phyloP scores from a whole-genome alignment of 2,329 filamentous ascomycete species.

The Endothia cerciana region DNA sequence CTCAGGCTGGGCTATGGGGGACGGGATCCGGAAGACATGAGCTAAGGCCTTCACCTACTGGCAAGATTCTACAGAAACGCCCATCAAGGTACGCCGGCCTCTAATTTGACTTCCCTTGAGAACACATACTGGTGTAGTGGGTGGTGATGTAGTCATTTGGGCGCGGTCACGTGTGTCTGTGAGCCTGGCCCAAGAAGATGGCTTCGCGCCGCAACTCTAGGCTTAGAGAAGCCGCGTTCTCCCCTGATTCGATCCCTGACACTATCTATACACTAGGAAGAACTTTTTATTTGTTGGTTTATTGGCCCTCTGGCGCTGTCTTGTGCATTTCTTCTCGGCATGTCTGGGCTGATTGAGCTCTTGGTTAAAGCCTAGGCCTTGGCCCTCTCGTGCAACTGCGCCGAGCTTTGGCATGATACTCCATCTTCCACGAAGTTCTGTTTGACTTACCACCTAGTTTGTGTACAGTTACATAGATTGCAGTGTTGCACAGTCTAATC shows the following conservation, averaged over 20 bases:
- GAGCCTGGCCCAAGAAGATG: not conserved
- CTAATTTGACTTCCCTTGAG: not conserved
- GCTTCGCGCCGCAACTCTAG: not conserved
- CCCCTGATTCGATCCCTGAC: too few species aligned
- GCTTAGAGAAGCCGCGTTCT: too few species aligned
- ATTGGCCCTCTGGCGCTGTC: too few species aligned
- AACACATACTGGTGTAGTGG: not conserved
- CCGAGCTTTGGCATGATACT: too few species aligned
- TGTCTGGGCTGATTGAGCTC: too few species aligned
- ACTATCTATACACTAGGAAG: too few species aligned
- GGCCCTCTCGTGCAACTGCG: too few species aligned
- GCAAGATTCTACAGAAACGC: not conserved
- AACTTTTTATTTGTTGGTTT: too few species aligned
- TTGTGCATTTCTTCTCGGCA: too few species aligned
- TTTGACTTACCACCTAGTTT: too few species aligned
- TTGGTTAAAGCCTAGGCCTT: too few species aligned
- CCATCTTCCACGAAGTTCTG: too few species aligned
- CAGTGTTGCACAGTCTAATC: not conserved
- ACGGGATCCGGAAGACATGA: not conserved
- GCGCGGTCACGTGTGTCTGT: not conserved
- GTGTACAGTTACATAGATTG: not conserved
- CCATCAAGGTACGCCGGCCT: conserved; percentile 17
- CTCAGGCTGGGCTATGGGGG: not conserved
- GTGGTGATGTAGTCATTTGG: not conserved
- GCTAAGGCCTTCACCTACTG: not conserved